Evolutionary conservation across 2,329 filamentous ascomycete species (phyloP), one percentile per base, ranked within the genome.

Genomic region (Chaetomium globosum): DNA sequence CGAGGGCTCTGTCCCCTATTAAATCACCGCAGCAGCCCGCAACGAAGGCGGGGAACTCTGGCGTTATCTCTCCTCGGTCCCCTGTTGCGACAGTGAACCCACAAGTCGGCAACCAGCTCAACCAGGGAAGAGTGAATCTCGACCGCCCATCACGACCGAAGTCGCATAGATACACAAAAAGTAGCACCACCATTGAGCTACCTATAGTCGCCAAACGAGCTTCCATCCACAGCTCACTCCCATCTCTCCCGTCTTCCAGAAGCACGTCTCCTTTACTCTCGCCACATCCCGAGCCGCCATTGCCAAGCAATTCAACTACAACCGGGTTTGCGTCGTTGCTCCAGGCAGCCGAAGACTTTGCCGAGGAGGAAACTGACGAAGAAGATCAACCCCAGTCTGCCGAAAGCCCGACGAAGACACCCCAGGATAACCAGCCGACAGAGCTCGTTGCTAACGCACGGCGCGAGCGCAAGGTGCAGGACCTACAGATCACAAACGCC

Each of bases 401-500:
- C 65, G 76, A 83, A 57, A 89, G 87, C 69, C 85, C 88, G 4
- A 82, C 83, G 21, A 90, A 84, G 75, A 82, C 78, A 8, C 21
- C 60, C 71, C 80, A 82, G 13, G 77, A 85, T 19, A 87, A 89
- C 63, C 82, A 87, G 8, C 80, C 90, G 67, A 90, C 87, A 67
- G 93, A 96, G 66, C 82, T 92, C 7, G 92, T 95, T 12, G 86
- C 90, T n/a, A 95, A 92, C 74, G 95, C 95, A 16, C 87, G 95
- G 33, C 86, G 92, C 43, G 95, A 98, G 77, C 87, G 95, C 67
- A 99, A 98, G 79, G 93, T 99, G 0, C 86, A 98, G 70, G 95
- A 99, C 75, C 81, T 99, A 6, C 92, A 99, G 75, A 99, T 99
- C 69, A 97, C 91, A 63, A 99, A 99, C 74, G 95, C 92, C 1